A percentile compares a stretch with the other conserved stretches of the same genome.
Evolutionary conservation across 2,329 filamentous ascomycete species (phyloP).

Genomic region (Neofusicoccum ribis): DNA sequence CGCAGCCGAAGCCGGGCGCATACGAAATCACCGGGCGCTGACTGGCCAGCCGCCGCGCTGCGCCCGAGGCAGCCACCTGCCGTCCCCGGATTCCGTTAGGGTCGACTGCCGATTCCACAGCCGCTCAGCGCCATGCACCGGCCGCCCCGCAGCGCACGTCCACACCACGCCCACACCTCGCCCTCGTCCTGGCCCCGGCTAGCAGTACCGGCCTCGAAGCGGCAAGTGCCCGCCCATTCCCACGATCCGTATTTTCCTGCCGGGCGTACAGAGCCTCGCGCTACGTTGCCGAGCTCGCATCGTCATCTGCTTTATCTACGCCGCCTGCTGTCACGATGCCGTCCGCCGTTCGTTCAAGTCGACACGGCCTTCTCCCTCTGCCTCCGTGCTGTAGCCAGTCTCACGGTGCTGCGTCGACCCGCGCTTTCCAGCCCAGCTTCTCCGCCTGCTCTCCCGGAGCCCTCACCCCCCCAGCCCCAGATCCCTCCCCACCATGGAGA

Average conservation of each 20-base stretch:
- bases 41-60: background rate
- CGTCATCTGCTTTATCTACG: background rate
- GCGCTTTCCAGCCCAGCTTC: background rate
- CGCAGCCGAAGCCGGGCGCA: too few species aligned
- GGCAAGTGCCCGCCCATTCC: background rate
- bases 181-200: background rate
- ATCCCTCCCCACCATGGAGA: slow-evolving; percentile 38
- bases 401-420: background rate
- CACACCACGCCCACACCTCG: background rate
- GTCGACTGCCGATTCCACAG: slow-evolving; percentile 2
- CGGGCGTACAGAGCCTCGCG: background rate
- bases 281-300: background rate
- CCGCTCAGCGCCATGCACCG: background rate
- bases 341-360: background rate
- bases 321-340: background rate
- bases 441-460: background rate
- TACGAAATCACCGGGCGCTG: background rate
- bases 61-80: background rate
- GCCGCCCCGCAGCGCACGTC: slow-evolving; percentile 5
- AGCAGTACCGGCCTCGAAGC: background rate
- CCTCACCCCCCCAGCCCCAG: too few species aligned
- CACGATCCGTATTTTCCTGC: background rate
- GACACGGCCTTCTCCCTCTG: background rate
- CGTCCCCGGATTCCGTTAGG: slow-evolving; percentile 12
- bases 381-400: background rate